phyloP scores from a whole-genome alignment of 2,329 filamentous ascomycete genomes.

The Talaromyces piceae region DNA sequence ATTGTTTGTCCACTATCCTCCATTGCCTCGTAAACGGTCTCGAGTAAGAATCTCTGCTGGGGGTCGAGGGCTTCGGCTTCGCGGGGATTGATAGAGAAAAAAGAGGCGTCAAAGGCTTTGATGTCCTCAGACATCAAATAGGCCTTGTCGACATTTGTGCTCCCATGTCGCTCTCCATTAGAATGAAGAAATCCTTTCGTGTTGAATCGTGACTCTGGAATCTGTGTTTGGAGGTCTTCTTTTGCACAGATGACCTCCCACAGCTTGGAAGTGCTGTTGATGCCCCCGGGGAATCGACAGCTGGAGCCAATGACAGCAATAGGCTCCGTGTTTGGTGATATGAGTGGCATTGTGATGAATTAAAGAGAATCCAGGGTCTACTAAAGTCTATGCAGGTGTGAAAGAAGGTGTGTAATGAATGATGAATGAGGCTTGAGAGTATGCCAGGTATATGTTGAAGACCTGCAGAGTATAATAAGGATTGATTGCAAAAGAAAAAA shows the following conservation, averaged over 20 bases:
- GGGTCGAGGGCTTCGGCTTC: slow-evolving; percentile 28
- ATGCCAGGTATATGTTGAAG: too few species aligned
- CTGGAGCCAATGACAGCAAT: slow-evolving; percentile 8
- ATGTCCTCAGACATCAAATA: slow-evolving; percentile 18
- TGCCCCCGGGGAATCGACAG: slow-evolving; percentile 7
- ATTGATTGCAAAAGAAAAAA: too few species aligned
- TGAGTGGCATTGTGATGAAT: too few species aligned
- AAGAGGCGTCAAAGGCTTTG: slow-evolving; percentile 16
- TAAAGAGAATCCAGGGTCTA: too few species aligned
- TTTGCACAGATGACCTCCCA: slow-evolving; percentile 13
- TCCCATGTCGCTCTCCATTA: slow-evolving; percentile 23
- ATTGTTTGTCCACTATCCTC: slow-evolving; percentile 15
- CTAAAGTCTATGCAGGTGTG: too few species aligned
- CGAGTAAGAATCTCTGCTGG: slow-evolving; percentile 19
- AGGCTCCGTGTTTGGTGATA: too few species aligned
- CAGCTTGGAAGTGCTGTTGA: background rate
- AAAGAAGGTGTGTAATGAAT: too few species aligned
- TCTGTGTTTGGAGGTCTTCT: slow-evolving; percentile 4
- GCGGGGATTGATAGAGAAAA: slow-evolving; percentile 16
- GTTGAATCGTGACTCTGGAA: slow-evolving; percentile 1
- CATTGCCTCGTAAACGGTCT: slow-evolving; percentile 36
- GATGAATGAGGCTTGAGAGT: too few species aligned
- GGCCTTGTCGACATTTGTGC: slow-evolving; percentile 20
- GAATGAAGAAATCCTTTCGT: slow-evolving; percentile 17
- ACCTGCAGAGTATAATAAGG: too few species aligned